Conservation (phyloP, 192 early-diverging fungal genomes). For the Entomortierella lignicola region DNA sequence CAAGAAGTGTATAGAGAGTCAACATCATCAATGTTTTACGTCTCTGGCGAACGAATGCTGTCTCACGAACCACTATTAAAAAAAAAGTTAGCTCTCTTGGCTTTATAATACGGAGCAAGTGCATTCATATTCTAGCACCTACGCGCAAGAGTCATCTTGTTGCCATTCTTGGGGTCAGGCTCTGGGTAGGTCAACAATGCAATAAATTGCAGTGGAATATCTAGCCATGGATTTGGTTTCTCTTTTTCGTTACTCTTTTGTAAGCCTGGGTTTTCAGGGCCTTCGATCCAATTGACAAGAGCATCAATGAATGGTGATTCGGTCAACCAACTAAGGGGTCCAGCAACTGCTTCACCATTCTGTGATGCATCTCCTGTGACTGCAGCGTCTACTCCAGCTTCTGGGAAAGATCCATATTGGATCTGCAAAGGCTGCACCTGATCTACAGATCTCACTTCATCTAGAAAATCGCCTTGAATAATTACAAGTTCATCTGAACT, state of each 20-base stretch:
- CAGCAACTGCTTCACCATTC: background rate
- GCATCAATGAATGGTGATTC: slow-evolving; percentile 44
- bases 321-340: slow-evolving; percentile 29
- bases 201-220: slow-evolving; percentile 66
- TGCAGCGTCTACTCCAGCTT: background rate
- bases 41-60: slow-evolving; percentile 60
- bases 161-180: slow-evolving; percentile 55
- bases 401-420: slow-evolving; percentile 8
- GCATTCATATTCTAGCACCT: background rate
- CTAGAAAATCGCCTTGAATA: slow-evolving; percentile 14
- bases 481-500: slow-evolving; percentile 45
- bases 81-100: background rate
- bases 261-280: slow-evolving; percentile 19
- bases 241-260: slow-evolving; percentile 38
- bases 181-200: slow-evolving; percentile 62
- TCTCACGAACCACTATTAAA: slow-evolving; percentile 60
- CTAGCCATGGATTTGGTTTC: slow-evolving; percentile 52
- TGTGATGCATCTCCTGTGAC: background rate
- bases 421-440: background rate
- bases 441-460: slow-evolving; percentile 10
- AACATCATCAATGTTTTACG: slow-evolving; percentile 57
- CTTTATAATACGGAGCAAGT: no score
- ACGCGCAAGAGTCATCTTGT: slow-evolving; percentile 55
- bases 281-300: slow-evolving; percentile 56
- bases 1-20: slow-evolving; percentile 56